Percentiles rank a stretch among this genome's conserved stretches.
Evolutionary conservation across 2,329 filamentous ascomycete genomes (phyloP).

Genomic region (Emergomyces pasteurianus): DNA sequence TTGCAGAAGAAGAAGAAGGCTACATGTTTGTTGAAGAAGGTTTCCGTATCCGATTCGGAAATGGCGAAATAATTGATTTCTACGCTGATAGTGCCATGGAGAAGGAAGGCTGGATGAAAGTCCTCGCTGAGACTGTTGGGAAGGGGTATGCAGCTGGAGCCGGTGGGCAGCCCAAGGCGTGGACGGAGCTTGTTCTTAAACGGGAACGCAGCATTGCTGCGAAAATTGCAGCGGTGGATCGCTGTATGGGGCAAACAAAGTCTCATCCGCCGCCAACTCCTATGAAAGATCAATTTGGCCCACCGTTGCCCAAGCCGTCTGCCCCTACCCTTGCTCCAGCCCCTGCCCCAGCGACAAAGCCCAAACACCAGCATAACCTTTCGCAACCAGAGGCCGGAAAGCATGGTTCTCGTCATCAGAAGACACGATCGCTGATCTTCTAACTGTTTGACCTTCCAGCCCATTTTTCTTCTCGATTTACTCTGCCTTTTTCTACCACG

Average conservation of each 20-base stretch:
- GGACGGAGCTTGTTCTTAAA: conserved; percentile 49
- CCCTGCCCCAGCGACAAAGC: conserved; percentile 16
- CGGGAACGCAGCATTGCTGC: conserved; percentile 30
- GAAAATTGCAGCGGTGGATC: conserved; percentile 18
- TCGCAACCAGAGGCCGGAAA: conserved; percentile 27
- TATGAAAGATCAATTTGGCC: conserved; percentile 17
- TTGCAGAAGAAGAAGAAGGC: conserved; percentile 95
- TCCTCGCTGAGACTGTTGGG: conserved; percentile 59
- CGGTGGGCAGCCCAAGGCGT: conserved; percentile 38
- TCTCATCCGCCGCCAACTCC: conserved; percentile 13
- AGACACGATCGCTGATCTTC: conserved; percentile 32
- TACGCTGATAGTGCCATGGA: conserved; percentile 81
- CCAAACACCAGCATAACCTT: conserved; percentile 29
- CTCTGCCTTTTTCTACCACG: conserved; percentile 5
- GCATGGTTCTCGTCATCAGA: conserved; percentile 26
- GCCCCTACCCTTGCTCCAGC: conserved; percentile 21
- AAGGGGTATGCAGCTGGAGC: conserved; percentile 37
- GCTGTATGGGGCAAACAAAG: conserved; percentile 5
- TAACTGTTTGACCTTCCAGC: conserved; percentile 10
- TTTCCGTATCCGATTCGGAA: conserved; percentile 96
- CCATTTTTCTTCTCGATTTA: not conserved
- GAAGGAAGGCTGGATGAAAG: conserved; percentile 92
- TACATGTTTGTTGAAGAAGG: conserved; percentile 99
- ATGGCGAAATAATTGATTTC: conserved; percentile 96
- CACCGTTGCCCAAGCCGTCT: conserved; percentile 17